Evolutionary conservation across 768 basidiomycete genomes (phyloP), one percentile per base, ranked within the genome.

Genomic region (Peribolospora kevripleyi): DNA sequence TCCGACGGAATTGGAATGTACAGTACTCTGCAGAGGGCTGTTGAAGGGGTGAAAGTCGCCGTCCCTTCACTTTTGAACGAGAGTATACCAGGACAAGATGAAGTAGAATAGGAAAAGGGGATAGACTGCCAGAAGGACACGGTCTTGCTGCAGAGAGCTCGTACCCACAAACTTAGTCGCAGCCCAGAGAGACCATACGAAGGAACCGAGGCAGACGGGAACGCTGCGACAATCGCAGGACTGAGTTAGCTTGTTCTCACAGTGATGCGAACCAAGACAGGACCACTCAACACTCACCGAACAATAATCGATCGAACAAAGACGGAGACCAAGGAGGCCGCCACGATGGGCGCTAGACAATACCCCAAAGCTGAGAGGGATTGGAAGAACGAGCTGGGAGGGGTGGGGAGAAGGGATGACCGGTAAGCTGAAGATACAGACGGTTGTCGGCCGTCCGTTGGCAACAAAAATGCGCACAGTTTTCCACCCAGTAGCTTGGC

Each of bases 161-260:
- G 43, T 0, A 36, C 4, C 3, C 40, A 38, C 52, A 37, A 43
- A 37, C 40, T 48, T 25, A 9, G 46, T 49, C 56, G 42, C 11
- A 95, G 90, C 91, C 87, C 88, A 97, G 56, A 93, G 82, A 66
- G 81, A 85, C 91, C 91, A 97, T 43, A 74, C 87, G 82, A 87
- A 91, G 9, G 85, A 82, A 14, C 79, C 73, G 38, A 91, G 66
- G 48, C 87, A 81, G 40, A 97, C 67, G 7, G 91, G 91, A 40
- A 79, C 80, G 55, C 91, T 76, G 55, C 93, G 51, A 97, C 80
- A 39, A 79, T 69, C 8, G 25, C 25, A 25, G 25, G 25, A 25
- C 25, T 25, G 25, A 25, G 25, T 25, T 25, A 25, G 25, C 25
- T 25, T 25, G 25, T 25, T 25, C 25, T 25, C 25, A 25, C 25